These are phyloP conservation scores for Lipomyces oligophaga DNA, from an alignment of 805 yeast genomes.

Conservation along the genomic window DNA sequence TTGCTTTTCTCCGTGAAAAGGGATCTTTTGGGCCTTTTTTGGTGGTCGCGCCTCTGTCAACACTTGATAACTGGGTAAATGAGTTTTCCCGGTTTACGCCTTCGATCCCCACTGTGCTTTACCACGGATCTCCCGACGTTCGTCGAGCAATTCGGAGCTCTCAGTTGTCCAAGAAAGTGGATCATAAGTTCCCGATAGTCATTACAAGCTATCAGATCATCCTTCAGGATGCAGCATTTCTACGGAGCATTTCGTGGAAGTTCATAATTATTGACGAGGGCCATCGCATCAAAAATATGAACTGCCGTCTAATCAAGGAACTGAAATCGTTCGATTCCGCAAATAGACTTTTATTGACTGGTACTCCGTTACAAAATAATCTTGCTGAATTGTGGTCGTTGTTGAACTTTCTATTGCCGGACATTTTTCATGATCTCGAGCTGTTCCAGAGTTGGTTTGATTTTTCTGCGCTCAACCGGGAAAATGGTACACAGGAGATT, in stretches of 20 bases:
- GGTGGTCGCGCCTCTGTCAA: conserved; percentile 77
- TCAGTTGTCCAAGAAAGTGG: conserved; percentile 32
- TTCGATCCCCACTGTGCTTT: conserved; percentile 53
- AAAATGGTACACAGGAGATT: conserved; percentile 46
- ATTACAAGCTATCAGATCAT: conserved; percentile 81
- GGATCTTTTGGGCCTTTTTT: conserved; percentile 76
- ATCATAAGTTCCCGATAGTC: conserved; percentile 46
- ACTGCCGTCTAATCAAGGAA: conserved; percentile 65
- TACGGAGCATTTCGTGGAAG: conserved; percentile 63
- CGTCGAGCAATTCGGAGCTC: conserved; percentile 46
- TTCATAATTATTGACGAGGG: conserved; percentile 93
- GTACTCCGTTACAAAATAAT: conserved; percentile 95
- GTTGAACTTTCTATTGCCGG: conserved; percentile 86
- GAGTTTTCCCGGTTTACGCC: conserved; percentile 79
- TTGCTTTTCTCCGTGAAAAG: conserved; percentile 72
- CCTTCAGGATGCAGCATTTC: conserved; percentile 55
- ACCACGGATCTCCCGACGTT: conserved; percentile 60
- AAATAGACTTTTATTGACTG: conserved; percentile 79
- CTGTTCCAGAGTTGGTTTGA: conserved; percentile 94
- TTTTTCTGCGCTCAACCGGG: conserved; percentile 44
- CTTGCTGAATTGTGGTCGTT: conserved; percentile 88
- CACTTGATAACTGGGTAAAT: conserved; percentile 76
- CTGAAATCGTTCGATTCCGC: conserved; percentile 57
- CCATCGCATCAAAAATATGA: conserved; percentile 80
- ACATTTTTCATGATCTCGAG: conserved; percentile 83